Base-by-base conservation (phyloP, 345 rosid genomes). In the Populus alba region DNA sequence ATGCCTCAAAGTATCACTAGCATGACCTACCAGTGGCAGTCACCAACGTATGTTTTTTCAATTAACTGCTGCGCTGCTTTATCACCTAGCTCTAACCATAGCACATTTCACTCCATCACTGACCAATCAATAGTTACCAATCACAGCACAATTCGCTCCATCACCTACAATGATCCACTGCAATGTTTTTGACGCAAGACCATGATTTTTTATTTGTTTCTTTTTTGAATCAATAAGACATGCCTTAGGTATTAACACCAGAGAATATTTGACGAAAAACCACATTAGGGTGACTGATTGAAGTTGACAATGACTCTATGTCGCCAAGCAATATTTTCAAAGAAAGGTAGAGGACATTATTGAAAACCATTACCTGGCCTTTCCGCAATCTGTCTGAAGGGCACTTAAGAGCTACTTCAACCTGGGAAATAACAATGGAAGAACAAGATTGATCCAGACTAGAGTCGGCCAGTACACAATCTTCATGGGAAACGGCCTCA, bases 401-500 rank as follows among this genome's bases (percentile, higher is more conserved):
- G 67, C 99, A 95, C 82, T 89, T 89, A 76, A 95, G 87, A 73
- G 99, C 99, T 69, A 92, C 91, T 87, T 92, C 92, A 73, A 97
- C 35, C 76, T 93, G 97, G n/a, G 95, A 88, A 75, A 95, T 84
- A 84, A 95, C 99, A 17, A 87, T 90, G 1, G 91, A 86, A 62
- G 95, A 92, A 89, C 90, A 88, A 62, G 97, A 90, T 55, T 88
- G 87, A 69, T 95, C 99, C 53, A 81, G 91, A 85, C 94, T 88
- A 80, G 99, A 95, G 82, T 95, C 98, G 0, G 98, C 99, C 85
- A 95, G 86, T 23, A 98, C 98, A 85, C 93, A 95, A 72, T 98
- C 99, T 87, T 95, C 91, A 77, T 92, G 91, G 84, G 93, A 95
- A 86, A 93, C 93, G n/a, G 98, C 98, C 86, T 95, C 98, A 22